Base-by-base conservation (phyloP, 108 stramenopile species). In the Aurantiochytrium sp. region DNA sequence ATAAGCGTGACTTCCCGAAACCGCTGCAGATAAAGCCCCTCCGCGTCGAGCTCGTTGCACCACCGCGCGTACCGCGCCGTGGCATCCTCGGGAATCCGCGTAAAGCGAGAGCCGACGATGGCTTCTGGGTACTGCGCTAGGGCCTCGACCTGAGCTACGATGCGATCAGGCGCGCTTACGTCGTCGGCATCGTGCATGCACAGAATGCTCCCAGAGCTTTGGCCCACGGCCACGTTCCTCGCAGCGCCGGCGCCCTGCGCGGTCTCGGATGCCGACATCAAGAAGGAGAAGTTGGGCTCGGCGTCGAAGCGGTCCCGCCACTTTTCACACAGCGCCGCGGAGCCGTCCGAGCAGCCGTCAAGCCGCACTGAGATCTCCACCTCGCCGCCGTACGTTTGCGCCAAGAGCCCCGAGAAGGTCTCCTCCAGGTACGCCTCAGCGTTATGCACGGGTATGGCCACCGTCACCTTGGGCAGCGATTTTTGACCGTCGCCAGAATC, bases 31-130 rank as follows among this genome's bases (percentile, higher is more conserved):
- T 90, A 87, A 42, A 97, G 86, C 36, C 95, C 90, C 41, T 95
- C 94, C 59, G 95, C 93, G 4, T 91, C 41, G 10, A 97, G 90
- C 27, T 87, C 54, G 90, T 97, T 97, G 4, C 96, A 96, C 97
- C 97, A 97, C 41, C 89, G 54, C 17, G 94, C 73, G 87, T 97
- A 97, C 89, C 96, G 95, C 94, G 93, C 93, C n/a, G 97, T 96
- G 8, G 95, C 92, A 87, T 95, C 95, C 8, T 91, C 90, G 4
- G 87, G 87, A 4, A 59, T 24, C 4, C 86, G 86, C 21, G 55
- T 17, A 32, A 87, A 87, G 4, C 86, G 55, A 12, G 86, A 87
- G 15, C 86, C 86, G 37, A 87, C 15, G n/a, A 52, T 85, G 32
- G 52, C 85, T 19, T 54, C 22, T 0, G 85, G 42, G 34, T 17